Percentiles rank a stretch among this genome's conserved stretches.
These are phyloP conservation scores for Phytomonas sp. DNA, from an alignment of 208 protist genomes.

Conservation along the genomic window DNA sequence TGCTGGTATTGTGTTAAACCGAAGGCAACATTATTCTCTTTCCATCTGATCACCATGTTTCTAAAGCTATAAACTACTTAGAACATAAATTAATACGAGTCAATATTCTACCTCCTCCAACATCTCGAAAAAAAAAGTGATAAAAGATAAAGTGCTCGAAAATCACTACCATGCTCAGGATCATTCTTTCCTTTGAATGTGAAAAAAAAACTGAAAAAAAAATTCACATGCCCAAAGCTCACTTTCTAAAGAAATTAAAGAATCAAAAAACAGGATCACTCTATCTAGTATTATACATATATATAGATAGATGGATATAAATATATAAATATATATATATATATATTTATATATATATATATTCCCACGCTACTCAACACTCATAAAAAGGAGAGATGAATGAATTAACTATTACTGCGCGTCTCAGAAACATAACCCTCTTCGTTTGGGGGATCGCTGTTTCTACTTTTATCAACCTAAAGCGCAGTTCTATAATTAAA, in stretches of 20 bases:
- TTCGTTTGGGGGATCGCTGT: background rate
- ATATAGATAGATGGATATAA: slow-evolving; percentile 13
- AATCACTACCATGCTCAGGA: slow-evolving; percentile 1
- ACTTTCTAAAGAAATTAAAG: slow-evolving; percentile 7
- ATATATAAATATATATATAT: slow-evolving; percentile 13
- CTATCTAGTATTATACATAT: background rate
- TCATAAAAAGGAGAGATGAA: background rate
- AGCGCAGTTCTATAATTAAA: background rate
- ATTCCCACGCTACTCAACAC: slow-evolving; percentile 7
- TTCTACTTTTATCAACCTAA: background rate
- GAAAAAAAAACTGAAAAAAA: slow-evolving; percentile 13
- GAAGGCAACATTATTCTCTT: background rate
- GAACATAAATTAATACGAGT: background rate
- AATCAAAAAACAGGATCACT: slow-evolving; percentile 4
- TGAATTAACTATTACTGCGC: background rate
- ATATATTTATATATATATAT: slow-evolving; percentile 3
- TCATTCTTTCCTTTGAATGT: slow-evolving; percentile 11
- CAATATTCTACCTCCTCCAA: background rate
- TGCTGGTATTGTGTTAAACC: background rate
- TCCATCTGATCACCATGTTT: background rate
- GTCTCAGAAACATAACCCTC: background rate
- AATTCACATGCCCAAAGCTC: background rate
- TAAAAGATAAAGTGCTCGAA: slow-evolving; percentile 16
- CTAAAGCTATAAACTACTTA: background rate
- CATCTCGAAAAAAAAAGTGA: slow-evolving; percentile 12